phyloP scores from a whole-genome alignment of 352 stramenopile genomes.

The Phytopythium ostracodes region DNA sequence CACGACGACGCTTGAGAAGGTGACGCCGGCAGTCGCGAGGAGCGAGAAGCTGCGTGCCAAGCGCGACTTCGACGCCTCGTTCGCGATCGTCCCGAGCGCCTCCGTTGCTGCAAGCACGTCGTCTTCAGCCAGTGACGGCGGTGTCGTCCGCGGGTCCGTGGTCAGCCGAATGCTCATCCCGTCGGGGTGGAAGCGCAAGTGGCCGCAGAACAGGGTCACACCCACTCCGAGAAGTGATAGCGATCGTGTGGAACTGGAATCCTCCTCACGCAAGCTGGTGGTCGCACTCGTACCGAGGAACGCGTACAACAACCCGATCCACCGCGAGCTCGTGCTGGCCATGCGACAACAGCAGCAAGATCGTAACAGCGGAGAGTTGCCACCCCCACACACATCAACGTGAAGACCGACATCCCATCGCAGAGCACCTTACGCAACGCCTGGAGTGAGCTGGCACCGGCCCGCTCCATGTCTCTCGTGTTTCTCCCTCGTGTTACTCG shows the following conservation, averaged over 20 bases:
- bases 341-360: conserved; percentile 1
- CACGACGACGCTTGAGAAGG: conserved; percentile 32
- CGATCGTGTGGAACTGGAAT: conserved; percentile 7
- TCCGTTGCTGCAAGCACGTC: not conserved
- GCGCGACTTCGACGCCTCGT: conserved; percentile 16
- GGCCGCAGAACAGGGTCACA: not conserved
- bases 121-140: not conserved
- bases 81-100: conserved; percentile 20
- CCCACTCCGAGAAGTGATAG: not conserved
- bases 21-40: conserved; percentile 18
- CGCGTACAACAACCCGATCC: conserved; percentile 32
- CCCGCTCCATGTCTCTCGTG: not conserved
- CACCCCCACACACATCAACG: not conserved
- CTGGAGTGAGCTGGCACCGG: not conserved
- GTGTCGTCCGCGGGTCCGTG: not conserved
- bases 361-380: not conserved
- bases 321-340: conserved; percentile 35
- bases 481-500: not conserved
- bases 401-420: not conserved
- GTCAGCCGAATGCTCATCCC: not conserved
- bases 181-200: conserved; percentile 1
- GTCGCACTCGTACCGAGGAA: conserved; percentile 41
- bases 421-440: not conserved
- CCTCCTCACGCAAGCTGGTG: conserved; percentile 26
- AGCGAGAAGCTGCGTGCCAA: conserved; percentile 25